Evolutionary conservation across 1,284 basidiomycete species (phyloP).

Genomic region (Stereum hirsutum): DNA sequence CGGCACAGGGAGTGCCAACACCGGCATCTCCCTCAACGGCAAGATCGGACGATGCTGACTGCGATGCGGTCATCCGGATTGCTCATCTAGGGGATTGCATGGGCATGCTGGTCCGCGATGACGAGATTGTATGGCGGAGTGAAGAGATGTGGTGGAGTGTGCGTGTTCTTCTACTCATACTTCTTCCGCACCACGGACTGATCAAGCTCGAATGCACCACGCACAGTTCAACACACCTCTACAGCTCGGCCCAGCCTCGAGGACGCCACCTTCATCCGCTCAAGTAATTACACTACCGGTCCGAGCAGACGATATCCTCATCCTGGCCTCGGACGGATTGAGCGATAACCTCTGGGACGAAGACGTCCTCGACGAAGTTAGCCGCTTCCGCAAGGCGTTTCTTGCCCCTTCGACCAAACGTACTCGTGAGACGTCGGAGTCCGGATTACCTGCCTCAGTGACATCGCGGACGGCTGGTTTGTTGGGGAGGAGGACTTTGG

Average conservation of each 20-base stretch:
- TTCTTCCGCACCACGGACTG: slow-evolving; percentile 10
- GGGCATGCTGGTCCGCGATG: slow-evolving; percentile 75
- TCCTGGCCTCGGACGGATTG: slow-evolving; percentile 85
- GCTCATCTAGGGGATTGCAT: slow-evolving; percentile 93
- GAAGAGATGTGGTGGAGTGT: slow-evolving; percentile 91
- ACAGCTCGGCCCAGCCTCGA: slow-evolving; percentile 75
- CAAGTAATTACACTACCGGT: slow-evolving; percentile 72
- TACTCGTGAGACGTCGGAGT: background rate
- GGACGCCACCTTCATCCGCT: slow-evolving; percentile 67
- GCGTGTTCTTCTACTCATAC: slow-evolving; percentile 8
- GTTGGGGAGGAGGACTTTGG: slow-evolving; percentile 44
- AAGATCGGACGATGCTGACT: slow-evolving; percentile 9
- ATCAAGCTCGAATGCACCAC: background rate
- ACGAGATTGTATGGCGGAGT: slow-evolving; percentile 78
- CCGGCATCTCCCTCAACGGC: background rate
- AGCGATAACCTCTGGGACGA: slow-evolving; percentile 95
- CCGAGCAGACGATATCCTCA: slow-evolving; percentile 80
- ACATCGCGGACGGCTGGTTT: slow-evolving; percentile 11
- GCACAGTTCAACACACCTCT: slow-evolving; percentile 85
- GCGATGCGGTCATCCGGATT: slow-evolving; percentile 75
- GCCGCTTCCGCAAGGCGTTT: slow-evolving; percentile 48
- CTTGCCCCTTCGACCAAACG: slow-evolving; percentile 10
- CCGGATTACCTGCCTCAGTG: background rate
- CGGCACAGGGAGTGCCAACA: background rate
- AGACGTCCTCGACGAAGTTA: slow-evolving; percentile 86